A percentile compares a stretch with the other conserved stretches of the same genome.
phyloP scores from a whole-genome alignment of 1,284 basidiomycete genomes.

The Ustilago shanxiensis region DNA sequence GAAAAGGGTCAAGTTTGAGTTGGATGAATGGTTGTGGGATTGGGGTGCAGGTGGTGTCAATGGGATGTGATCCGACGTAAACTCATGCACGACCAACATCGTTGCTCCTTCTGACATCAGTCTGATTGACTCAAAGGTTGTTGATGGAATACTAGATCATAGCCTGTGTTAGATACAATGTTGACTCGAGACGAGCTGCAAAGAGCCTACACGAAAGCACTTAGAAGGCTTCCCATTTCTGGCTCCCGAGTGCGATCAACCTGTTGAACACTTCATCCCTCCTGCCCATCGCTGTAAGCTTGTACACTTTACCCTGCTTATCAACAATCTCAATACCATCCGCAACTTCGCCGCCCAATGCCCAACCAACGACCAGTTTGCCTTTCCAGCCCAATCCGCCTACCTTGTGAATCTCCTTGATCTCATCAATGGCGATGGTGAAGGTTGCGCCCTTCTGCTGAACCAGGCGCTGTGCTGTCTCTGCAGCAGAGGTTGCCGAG shows the following conservation, averaged over 20 bases:
- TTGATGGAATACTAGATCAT: background rate
- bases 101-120: background rate
- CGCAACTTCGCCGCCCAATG: slow-evolving; percentile 53
- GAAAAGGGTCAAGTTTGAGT: slow-evolving; percentile 47
- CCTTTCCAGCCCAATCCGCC: slow-evolving; percentile 70
- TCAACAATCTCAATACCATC: slow-evolving; percentile 62
- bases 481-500: slow-evolving; percentile 17
- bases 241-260: slow-evolving; percentile 54
- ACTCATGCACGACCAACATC: background rate
- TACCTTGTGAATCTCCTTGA: slow-evolving; percentile 65
- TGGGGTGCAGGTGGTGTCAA: slow-evolving; percentile 39
- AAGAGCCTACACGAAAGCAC: background rate
- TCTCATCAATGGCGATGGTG: slow-evolving; percentile 65
- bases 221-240: slow-evolving; percentile 56
- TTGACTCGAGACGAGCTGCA: background rate
- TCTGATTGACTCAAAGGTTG: background rate
- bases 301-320: slow-evolving; percentile 52
- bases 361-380: slow-evolving; percentile 66
- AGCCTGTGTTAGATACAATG: background rate
- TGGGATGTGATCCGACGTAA: slow-evolving; percentile 15
- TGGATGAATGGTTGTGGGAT: slow-evolving; percentile 60
- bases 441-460: slow-evolving; percentile 47
- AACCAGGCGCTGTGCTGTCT: slow-evolving; percentile 40
- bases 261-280: slow-evolving; percentile 70
- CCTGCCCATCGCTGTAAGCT: slow-evolving; percentile 68